Percentiles rank a stretch among this genome's conserved stretches.
Conservation (phyloP, 805 yeast genomes). For the Metschnikowia colocasiae region DNA sequence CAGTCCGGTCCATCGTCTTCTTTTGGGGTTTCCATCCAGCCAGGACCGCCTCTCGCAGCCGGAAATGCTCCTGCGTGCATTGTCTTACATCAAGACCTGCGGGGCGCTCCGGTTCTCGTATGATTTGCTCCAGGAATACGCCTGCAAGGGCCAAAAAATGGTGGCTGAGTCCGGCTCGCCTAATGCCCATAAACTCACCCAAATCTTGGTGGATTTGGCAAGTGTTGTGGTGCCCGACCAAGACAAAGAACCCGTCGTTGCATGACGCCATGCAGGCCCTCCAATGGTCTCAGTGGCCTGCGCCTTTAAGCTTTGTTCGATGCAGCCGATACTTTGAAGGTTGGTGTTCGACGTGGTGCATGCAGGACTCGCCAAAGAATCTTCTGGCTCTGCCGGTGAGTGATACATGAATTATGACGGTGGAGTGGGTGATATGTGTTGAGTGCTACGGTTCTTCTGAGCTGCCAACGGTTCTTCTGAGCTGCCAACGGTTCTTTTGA, state of each 20-base stretch:
- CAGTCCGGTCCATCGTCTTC: constrained; percentile 23
- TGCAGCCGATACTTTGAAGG: too few relatives aligned
- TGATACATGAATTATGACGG: too few relatives aligned
- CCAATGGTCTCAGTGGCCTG: too few relatives aligned
- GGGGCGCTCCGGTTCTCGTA: constrained; percentile 27
- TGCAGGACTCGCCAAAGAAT: too few relatives aligned
- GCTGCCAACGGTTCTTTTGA: too few relatives aligned
- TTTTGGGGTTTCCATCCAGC: constrained; percentile 16
- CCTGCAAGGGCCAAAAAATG: constrained; percentile 18
- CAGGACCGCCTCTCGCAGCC: constrained; percentile 2
- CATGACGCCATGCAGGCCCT: too few relatives aligned
- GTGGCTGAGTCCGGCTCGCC: constrained; percentile 3
- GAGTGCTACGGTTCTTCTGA: too few relatives aligned
- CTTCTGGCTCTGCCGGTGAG: too few relatives aligned
- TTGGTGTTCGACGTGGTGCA: too few relatives aligned
- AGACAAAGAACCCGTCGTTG: background rate
- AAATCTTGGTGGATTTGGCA: background rate
- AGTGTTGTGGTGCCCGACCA: background rate
- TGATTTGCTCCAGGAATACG: constrained; percentile 21
- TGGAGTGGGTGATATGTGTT: too few relatives aligned
- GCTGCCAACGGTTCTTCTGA: too few relatives aligned
- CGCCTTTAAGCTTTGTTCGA: too few relatives aligned
- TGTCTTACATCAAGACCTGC: constrained; percentile 23
- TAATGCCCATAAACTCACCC: background rate
- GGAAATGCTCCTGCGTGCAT: constrained; percentile 19